Conservation (phyloP, 1,284 basidiomycete genomes). For the Heterobasidion annosum region DNA sequence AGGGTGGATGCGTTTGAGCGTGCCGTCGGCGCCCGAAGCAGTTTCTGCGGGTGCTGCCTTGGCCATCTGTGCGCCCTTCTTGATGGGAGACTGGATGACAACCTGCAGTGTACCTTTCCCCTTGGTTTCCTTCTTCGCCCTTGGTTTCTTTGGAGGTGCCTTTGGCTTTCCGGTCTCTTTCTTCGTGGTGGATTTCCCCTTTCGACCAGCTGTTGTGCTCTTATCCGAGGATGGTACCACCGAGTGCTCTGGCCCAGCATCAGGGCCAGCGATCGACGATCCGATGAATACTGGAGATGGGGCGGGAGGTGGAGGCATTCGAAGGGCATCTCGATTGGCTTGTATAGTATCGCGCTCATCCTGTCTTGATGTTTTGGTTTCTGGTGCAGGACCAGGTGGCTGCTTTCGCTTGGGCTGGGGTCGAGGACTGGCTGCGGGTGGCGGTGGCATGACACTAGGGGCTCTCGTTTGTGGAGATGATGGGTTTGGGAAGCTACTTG, state of each 20-base stretch:
- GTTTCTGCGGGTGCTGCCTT: not conserved
- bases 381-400: slow-evolving; percentile 4
- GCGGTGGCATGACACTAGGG: slow-evolving; percentile 13
- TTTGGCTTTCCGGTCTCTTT: slow-evolving; percentile 6
- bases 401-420: slow-evolving; percentile 19
- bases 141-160: not conserved
- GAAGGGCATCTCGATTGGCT: not conserved
- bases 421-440: slow-evolving; percentile 14
- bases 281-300: slow-evolving; percentile 12
- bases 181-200: slow-evolving; percentile 8
- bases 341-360: not conserved
- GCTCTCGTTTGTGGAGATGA: not conserved
- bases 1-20: not conserved
- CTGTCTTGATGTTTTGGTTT: slow-evolving; percentile 7
- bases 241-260: not conserved
- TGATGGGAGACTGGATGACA: slow-evolving; percentile 9
- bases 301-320: slow-evolving; percentile 6
- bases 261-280: slow-evolving; percentile 9
- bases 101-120: slow-evolving; percentile 6
- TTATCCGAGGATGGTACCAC: slow-evolving; percentile 8
- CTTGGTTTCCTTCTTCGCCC: not conserved
- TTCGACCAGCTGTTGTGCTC: slow-evolving; percentile 12
- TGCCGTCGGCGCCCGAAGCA: too few relatives aligned
- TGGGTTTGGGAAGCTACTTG: slow-evolving; percentile 5
- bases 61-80: not conserved